Evolutionary conservation across 371 early-diverging fungal genomes (phyloP).

Genomic region (Sporodiniella umbellata): DNA sequence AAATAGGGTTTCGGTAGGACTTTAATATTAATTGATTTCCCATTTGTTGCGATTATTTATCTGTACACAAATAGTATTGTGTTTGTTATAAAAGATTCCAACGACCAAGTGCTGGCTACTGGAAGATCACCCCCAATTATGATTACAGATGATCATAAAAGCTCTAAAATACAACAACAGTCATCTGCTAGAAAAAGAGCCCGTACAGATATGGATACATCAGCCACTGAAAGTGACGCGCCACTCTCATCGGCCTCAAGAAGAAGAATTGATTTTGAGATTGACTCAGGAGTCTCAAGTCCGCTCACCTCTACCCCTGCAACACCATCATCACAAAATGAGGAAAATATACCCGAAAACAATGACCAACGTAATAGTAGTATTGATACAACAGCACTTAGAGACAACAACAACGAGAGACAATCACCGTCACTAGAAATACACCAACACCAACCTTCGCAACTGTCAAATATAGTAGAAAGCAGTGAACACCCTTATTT

Average conservation of each 20-base stretch:
- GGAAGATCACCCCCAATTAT: conserved; percentile 80
- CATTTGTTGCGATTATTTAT: conserved; percentile 6
- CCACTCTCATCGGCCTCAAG: conserved; percentile 10
- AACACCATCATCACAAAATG: conserved; percentile 39
- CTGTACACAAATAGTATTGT: conserved; percentile 41
- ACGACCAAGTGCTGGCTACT: conserved; percentile 60
- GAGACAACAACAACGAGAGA: background rate
- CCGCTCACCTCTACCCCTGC: conserved; percentile 47
- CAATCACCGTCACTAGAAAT: conserved; percentile 7
- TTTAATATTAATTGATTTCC: background rate
- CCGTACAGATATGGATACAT: conserved; percentile 33
- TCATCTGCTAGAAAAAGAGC: conserved; percentile 28
- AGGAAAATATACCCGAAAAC: conserved; percentile 21
- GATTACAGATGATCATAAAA: conserved; percentile 90
- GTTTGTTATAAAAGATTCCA: conserved; percentile 60
- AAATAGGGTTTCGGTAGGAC: conserved; percentile 74
- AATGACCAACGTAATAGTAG: background rate
- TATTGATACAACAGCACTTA: background rate
- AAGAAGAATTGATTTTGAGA: conserved; percentile 20
- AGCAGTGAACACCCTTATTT: background rate
- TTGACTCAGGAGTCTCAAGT: conserved; percentile 47
- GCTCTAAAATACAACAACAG: conserved; percentile 45
- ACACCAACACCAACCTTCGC: conserved; percentile 6
- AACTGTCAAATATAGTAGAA: background rate
- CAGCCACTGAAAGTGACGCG: conserved; percentile 27